phyloP scores from a whole-genome alignment of 2,329 filamentous ascomycete species.

The Orbilia javanica region DNA sequence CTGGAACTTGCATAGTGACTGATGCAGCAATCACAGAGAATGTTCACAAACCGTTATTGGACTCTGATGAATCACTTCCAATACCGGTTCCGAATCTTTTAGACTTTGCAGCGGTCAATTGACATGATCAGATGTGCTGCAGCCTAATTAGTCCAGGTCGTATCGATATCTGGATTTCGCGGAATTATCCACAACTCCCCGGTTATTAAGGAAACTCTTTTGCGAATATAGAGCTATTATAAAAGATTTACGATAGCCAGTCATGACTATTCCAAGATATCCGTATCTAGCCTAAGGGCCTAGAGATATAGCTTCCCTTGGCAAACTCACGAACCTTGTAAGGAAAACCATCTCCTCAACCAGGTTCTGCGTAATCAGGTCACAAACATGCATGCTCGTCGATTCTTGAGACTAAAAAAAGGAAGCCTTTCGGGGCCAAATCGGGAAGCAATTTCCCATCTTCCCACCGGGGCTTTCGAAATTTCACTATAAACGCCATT shows the following conservation, averaged over 20 bases:
- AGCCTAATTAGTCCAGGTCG: slow-evolving; percentile 36
- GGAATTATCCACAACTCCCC: slow-evolving; percentile 43
- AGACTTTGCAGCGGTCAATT: slow-evolving; percentile 18
- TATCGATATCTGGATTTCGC: slow-evolving; percentile 43
- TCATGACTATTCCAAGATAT: slow-evolving; percentile 37
- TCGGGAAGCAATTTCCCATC: slow-evolving; percentile 15
- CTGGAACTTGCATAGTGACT: slow-evolving; percentile 22
- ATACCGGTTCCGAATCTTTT: slow-evolving; percentile 1
- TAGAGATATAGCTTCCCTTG: slow-evolving; percentile 19
- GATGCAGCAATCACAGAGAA: slow-evolving; percentile 3
- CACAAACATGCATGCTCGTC: slow-evolving; percentile 22
- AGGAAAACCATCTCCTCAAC: slow-evolving; percentile 16
- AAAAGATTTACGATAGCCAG: slow-evolving; percentile 20
- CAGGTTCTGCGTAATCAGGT: slow-evolving; percentile 33
- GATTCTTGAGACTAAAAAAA: slow-evolving; percentile 12
- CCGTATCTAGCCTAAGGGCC: slow-evolving; percentile 27
- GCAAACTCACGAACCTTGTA: slow-evolving; percentile 7
- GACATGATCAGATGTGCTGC: slow-evolving; percentile 40
- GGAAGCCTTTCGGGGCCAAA: background rate
- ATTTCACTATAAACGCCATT: slow-evolving; percentile 23
- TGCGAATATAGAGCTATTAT: slow-evolving; percentile 14
- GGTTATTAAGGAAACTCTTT: slow-evolving; percentile 39
- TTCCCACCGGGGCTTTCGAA: slow-evolving; percentile 1
- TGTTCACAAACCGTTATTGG: slow-evolving; percentile 1
- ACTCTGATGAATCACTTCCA: slow-evolving; percentile 5